Evolutionary conservation across 257 asterid genomes (phyloP).

Genomic region (Hygrophila difformis): DNA sequence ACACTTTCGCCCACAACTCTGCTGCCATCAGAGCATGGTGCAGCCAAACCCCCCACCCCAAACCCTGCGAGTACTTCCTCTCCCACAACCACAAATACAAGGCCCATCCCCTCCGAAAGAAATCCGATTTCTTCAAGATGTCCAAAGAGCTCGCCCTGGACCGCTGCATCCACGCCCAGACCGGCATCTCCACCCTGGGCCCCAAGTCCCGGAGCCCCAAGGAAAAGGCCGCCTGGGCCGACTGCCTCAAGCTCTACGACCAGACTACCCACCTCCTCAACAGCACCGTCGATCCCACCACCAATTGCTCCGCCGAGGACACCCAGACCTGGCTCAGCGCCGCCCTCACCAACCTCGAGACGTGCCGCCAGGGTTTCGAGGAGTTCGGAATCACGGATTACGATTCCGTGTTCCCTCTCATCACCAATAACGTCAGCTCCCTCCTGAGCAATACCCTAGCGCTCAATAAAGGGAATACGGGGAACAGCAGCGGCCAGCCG

Average conservation of each 20-base stretch:
- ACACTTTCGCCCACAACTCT: not conserved
- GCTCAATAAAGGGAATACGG: slow-evolving; percentile 29
- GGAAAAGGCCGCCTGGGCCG: slow-evolving; percentile 81
- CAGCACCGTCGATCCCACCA: slow-evolving; percentile 36
- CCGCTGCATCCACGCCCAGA: slow-evolving; percentile 40
- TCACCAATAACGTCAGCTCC: slow-evolving; percentile 44
- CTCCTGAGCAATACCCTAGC: slow-evolving; percentile 58
- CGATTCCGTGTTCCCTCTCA: slow-evolving; percentile 27
- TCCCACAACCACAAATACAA: slow-evolving; percentile 35
- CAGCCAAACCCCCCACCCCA: slow-evolving; percentile 64
- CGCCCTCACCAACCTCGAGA: slow-evolving; percentile 61
- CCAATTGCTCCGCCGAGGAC: slow-evolving; percentile 30
- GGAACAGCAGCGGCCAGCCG: not conserved
- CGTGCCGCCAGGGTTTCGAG: slow-evolving; percentile 49
- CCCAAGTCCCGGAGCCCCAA: slow-evolving; percentile 34
- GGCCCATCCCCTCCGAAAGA: slow-evolving; percentile 25
- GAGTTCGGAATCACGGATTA: slow-evolving; percentile 43
- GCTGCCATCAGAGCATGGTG: slow-evolving; percentile 53
- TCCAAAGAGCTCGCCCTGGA: slow-evolving; percentile 56
- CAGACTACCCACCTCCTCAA: slow-evolving; percentile 31
- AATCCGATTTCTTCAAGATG: slow-evolving; percentile 48
- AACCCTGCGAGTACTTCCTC: slow-evolving; percentile 54
- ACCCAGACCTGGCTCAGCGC: slow-evolving; percentile 81
- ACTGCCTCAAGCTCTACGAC: slow-evolving; percentile 65
- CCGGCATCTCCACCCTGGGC: slow-evolving; percentile 32